Evolutionary conservation across 73 alveolate species (phyloP), one percentile per base, ranked within the genome.

Genomic region (Paramecium biaurelia): DNA sequence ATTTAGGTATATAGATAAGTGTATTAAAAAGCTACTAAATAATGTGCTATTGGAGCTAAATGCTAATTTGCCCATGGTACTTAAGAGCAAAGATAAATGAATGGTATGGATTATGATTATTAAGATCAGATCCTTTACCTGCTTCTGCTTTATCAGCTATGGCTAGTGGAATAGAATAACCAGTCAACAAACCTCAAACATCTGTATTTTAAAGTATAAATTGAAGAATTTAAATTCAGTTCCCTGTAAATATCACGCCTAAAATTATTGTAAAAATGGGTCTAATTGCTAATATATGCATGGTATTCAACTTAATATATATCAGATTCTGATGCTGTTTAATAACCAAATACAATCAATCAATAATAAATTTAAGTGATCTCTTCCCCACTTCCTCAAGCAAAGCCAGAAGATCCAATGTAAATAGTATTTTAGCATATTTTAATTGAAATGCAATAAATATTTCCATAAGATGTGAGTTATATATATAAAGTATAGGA

Each of bases 41-140:
- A 79, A 42, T 79, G 74, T 42, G 89, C 89, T 20, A 79, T 42
- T 43, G 90, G 90, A 79, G 5, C 49, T 9, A 79, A 79, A 45
- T 79, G 90, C 26, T 45, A 79, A 79, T 79, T 79, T 79, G 90
- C 90, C 43, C 90, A 79, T 79, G 74, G 74, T 21, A 18, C 47
- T 1, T 23, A n/a, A 32, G 90, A 42, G 14, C 28, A 79, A 43
- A 38, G 90, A 45, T 79, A 30, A 24, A 42, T 43, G 37, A 35
- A 79, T 79, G 86, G 86, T 35, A 70, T 53, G 11, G 7, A 15
- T 32, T 32, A 4, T 63, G 15, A 70, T 12, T 0, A 70, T 9
- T 7, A 12, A 28, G 2, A 26, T 32, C 15, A 70, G 90, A 79
- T 42, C 74, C 76, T 23, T 23, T 43, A 24, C 90, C 90, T 28